Conservation (phyloP, 495 filamentous ascomycete species). For the Hypoxylon lenormandii region DNA sequence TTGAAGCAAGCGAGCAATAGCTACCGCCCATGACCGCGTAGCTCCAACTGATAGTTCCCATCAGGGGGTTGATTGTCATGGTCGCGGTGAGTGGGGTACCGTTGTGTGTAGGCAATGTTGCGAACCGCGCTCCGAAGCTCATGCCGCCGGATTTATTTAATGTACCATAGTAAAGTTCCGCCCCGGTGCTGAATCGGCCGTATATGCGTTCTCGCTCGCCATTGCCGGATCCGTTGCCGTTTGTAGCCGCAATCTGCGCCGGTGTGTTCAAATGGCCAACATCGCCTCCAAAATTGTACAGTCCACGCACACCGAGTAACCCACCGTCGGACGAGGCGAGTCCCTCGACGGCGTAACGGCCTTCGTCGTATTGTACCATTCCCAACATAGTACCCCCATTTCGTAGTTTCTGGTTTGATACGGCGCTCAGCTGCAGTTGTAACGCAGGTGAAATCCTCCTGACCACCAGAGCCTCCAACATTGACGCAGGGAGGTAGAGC, state of each 20-base stretch:
- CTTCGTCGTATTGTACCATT: conserved; percentile 85
- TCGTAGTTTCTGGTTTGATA: conserved; percentile 78
- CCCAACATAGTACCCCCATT: conserved; percentile 82
- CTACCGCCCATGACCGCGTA: conserved; percentile 88
- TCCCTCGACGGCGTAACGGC: conserved; percentile 89
- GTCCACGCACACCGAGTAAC: conserved; percentile 83
- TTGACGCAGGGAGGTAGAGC: conserved; percentile 84
- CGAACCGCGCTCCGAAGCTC: conserved; percentile 82
- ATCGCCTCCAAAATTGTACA: conserved; percentile 94
- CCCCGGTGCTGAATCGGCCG: conserved; percentile 82
- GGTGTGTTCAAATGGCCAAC: conserved; percentile 61
- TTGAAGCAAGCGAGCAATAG: conserved; percentile 83
- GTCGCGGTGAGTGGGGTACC: conserved; percentile 92
- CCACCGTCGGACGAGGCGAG: conserved; percentile 92
- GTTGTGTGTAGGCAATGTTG: conserved; percentile 86
- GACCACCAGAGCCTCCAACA: conserved; percentile 87
- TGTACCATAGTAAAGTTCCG: conserved; percentile 92
- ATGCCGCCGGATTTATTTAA: conserved; percentile 89
- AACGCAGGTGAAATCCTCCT: conserved; percentile 80
- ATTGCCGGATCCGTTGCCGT: conserved; percentile 40
- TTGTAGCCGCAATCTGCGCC: conserved; percentile 20
- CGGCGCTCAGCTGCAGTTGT: conserved; percentile 82
- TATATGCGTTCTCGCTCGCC: conserved; percentile 65
- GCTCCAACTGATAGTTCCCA: conserved; percentile 87
- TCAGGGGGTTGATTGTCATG: conserved; percentile 87